phyloP scores from a whole-genome alignment of 768 basidiomycete species.

The Wakefieldia striispora region DNA sequence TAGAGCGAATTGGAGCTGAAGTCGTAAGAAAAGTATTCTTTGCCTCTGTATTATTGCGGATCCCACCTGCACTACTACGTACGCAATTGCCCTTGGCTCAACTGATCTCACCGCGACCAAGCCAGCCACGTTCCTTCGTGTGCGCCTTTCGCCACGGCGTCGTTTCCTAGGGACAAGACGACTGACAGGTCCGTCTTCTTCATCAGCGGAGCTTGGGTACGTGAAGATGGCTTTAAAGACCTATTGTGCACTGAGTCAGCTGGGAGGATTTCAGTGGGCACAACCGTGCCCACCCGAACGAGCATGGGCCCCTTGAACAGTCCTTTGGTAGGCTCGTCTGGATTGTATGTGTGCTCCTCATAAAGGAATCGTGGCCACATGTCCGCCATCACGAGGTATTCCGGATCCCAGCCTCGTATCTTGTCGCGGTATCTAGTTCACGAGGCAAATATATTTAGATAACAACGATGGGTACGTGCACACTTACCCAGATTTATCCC shows the following conservation, averaged over 20 bases:
- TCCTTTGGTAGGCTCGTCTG: conserved; percentile 9
- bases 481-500: neutral
- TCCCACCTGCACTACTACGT: conserved; percentile 24
- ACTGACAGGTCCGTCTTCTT: neutral
- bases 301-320: conserved; percentile 18
- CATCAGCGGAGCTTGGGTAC: conserved; percentile 13
- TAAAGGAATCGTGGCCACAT: conserved; percentile 23
- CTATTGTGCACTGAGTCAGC: neutral
- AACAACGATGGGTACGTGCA: neutral
- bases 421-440: neutral
- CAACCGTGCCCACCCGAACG: conserved; percentile 9
- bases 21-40: no score
- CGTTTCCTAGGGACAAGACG: no score
- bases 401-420: conserved; percentile 15
- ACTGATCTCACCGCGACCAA: neutral
- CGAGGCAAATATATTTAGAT: neutral
- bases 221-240: conserved; percentile 17
- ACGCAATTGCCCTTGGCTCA: conserved; percentile 10
- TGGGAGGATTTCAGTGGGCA: neutral
- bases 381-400: conserved; percentile 13
- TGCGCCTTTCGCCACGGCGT: no score
- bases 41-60: no score
- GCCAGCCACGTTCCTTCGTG: neutral
- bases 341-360: conserved; percentile 1
- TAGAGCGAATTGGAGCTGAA: conserved; percentile 9